These are phyloP conservation scores for Tulasnella sp. DNA, from an alignment of 768 basidiomycete species.

Conservation along the genomic window DNA sequence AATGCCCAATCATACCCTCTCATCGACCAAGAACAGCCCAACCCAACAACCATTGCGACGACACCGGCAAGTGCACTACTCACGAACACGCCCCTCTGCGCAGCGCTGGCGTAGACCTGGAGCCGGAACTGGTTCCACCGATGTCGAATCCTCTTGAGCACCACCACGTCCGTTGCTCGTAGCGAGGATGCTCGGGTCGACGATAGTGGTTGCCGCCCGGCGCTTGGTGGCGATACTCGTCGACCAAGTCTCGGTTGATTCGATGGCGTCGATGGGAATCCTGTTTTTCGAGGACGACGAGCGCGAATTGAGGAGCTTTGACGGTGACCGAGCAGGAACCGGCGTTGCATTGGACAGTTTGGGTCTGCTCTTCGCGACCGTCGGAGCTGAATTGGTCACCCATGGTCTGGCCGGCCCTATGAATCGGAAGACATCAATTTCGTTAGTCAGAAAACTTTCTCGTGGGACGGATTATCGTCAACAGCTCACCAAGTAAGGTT, in stretches of 20 bases:
- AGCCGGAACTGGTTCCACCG: slow-evolving; percentile 15
- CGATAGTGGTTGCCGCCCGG: slow-evolving; percentile 51
- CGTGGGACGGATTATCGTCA: slow-evolving; percentile 41
- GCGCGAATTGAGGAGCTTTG: slow-evolving; percentile 32
- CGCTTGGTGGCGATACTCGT: slow-evolving; percentile 42
- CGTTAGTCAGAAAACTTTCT: not conserved
- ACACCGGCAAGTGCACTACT: not conserved
- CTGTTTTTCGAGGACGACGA: slow-evolving; percentile 28
- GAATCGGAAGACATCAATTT: slow-evolving; percentile 48
- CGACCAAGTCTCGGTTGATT: no score
- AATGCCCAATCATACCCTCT: no score
- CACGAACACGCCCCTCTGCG: not conserved
- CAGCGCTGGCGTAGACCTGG: not conserved
- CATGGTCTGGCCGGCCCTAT: slow-evolving; percentile 35
- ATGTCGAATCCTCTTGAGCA: slow-evolving; percentile 35
- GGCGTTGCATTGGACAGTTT: slow-evolving; percentile 31
- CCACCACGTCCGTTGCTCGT: slow-evolving; percentile 64
- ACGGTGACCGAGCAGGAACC: slow-evolving; percentile 27
- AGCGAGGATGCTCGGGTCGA: slow-evolving; percentile 60
- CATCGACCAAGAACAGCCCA: no score
- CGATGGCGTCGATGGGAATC: no score
- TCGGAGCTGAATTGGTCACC: slow-evolving; percentile 35
- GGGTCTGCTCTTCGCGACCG: slow-evolving; percentile 40
- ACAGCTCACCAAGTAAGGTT: slow-evolving; percentile 25
- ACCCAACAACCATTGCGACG: not conserved